Evolutionary conservation across 208 protist species (phyloP), one percentile per base, ranked within the genome.

Genomic region (Leishmania turanica): DNA sequence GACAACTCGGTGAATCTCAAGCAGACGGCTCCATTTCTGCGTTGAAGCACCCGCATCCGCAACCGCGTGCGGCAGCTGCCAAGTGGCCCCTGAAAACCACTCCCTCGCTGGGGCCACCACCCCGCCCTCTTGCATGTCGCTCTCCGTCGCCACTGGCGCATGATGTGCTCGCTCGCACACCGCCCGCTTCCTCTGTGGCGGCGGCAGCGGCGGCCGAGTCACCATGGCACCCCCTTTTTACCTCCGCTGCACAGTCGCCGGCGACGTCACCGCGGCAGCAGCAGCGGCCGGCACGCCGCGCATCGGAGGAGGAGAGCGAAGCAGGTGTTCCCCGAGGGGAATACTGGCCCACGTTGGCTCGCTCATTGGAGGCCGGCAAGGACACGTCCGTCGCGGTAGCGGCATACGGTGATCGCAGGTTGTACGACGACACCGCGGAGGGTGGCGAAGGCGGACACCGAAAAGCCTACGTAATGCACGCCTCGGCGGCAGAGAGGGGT

Each of bases 201-300:
- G 5, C 45, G n/a, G 66, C 40, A 15, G 68, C 42, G 68, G 5
- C 45, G n/a, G 66, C 40, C 15, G 64, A 31, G 49, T 75, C 71
- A 42, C 71, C 71, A 49, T 75, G 71, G 42, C 49, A 54, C 31
- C 45, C 51, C 13, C 71, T 75, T 42, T 75, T 75, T 13, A 75
- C 45, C 1, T 40, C 47, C 15, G 49, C 71, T n/a, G 45, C 31
- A 21, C 69, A 9, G 69, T 54, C 49, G 31, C 71, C 71, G 47
- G 37, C 31, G 31, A n/a, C 45, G n/a, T 34, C 27, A 24, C 31
- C 71, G 42, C 51, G 8, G 31, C 71, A 11, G n/a, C 27, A 37
- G 45, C 69, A 74, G 45, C n/a, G 37, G 27, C 24, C 27, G 24
- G 71, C 15, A 60, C 19, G 8, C 31, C 71, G 27, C 34, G 27